Evolutionary conservation across 768 basidiomycete species (phyloP).

Genomic region (Suillus weaverae): DNA sequence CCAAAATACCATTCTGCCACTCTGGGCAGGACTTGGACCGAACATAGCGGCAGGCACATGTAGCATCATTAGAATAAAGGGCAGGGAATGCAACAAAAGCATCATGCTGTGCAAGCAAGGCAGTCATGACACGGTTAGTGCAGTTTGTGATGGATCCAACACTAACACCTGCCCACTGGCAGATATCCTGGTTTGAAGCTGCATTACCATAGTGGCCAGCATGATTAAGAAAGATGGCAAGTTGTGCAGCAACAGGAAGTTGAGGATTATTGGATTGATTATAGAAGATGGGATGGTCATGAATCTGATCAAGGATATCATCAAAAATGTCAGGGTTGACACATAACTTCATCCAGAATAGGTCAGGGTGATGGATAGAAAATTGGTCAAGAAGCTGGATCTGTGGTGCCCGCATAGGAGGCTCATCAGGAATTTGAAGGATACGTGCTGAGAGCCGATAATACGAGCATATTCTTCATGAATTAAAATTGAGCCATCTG

Average conservation of each 20-base stretch:
- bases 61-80: background rate
- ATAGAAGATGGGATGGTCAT: slow-evolving; percentile 9
- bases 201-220: too few species aligned
- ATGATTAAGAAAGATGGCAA: too few species aligned
- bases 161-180: too few species aligned
- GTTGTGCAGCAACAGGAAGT: too few species aligned
- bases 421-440: background rate
- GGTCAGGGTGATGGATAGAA: background rate
- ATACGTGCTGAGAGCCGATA: background rate
- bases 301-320: slow-evolving; percentile 16
- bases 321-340: slow-evolving; percentile 28
- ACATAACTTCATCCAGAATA: slow-evolving; percentile 22
- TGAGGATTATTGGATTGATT: too few species aligned
- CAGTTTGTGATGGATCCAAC: slow-evolving; percentile 6
- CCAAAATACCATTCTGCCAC: slow-evolving; percentile 38
- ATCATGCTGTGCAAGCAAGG: slow-evolving; percentile 15
- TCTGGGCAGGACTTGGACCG: slow-evolving; percentile 30
- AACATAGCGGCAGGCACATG: slow-evolving; percentile 28
- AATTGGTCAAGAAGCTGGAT: background rate
- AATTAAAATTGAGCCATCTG: too few species aligned
- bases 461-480: too few species aligned
- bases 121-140: slow-evolving; percentile 18
- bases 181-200: too few species aligned
- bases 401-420: background rate
- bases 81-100: slow-evolving; percentile 5